Evolutionary conservation across 257 asterid genomes (phyloP), one percentile per base, ranked within the genome.

Genomic region (Jasminum sambac): DNA sequence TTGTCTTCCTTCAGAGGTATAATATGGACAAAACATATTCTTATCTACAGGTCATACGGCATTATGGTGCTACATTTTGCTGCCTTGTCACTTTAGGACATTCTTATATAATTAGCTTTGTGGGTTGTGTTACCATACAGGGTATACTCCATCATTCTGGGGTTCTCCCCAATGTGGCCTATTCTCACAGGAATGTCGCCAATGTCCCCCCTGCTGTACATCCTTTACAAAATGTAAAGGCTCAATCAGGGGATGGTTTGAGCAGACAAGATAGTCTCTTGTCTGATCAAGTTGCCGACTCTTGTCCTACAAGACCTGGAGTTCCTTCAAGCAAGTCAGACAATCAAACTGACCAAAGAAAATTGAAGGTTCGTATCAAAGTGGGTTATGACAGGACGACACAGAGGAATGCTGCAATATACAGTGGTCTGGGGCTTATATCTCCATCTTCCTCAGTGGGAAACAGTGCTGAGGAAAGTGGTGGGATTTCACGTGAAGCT

Each of bases 401-500:
- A 66, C 85, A 78, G n/a, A 83, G 81, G 69, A 89, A 86, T 83
- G 92, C 88, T 73, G 94, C 85, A 71, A 81, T 90, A 71, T 80
- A 78, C 77, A 84, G 80, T 55, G 83, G 82, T 79, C 89, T 94
- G 71, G 99, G 99, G 69, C 91, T 95, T 77, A 82, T 82, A 8
- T 86, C 97, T 62, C 96, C 96, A 52, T 90, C 95, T 79, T 88
- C 96, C 37, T 94, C 98, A 0, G 78, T 70, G 78, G 97, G 82
- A 25, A 79, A 84, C 78, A 84, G 93, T 78, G 85, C 84, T 50
- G 87, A 85, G 38, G 96, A 82, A 76, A 76, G 88, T 78, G 88
- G 82, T 67, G 96, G 82, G 59, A 50, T 78, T 52, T 73, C 74
- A 23, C 13, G 63, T 44, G 89, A 80, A 58, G 76, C 81, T 77